Evolutionary conservation across 2,329 filamentous ascomycete genomes (phyloP).

Genomic region (Talaromyces albobiverticillius): DNA sequence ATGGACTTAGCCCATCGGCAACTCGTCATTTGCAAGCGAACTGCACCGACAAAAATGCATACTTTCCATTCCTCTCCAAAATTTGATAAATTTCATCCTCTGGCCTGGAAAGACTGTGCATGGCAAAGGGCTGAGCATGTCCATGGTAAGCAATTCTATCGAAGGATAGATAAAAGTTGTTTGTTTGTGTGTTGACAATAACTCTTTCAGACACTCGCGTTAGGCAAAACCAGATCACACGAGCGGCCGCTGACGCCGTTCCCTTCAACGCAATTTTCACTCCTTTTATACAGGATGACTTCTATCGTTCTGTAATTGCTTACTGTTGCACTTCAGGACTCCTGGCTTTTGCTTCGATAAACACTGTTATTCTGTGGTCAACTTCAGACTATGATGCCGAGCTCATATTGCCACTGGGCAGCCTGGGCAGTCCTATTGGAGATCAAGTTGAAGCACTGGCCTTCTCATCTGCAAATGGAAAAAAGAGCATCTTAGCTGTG

Average conservation of each 20-base stretch:
- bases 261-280: conserved; percentile 84
- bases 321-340: conserved; percentile 73
- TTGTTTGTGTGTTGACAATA: neutral
- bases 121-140: conserved; percentile 34
- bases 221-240: neutral
- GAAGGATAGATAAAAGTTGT: neutral
- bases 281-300: conserved; percentile 85
- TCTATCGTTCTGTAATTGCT: conserved; percentile 87
- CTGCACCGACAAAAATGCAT: conserved; percentile 20
- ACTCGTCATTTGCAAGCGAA: conserved; percentile 52
- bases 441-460: conserved; percentile 76
- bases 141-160: conserved; percentile 29
- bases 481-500: conserved; percentile 77
- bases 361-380: conserved; percentile 84
- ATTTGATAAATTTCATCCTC: conserved; percentile 30
- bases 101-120: conserved; percentile 38
- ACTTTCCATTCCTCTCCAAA: conserved; percentile 24
- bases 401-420: conserved; percentile 51
- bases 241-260: conserved; percentile 33
- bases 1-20: conserved; percentile 68
- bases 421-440: conserved; percentile 40
- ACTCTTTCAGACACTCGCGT: neutral
- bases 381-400: conserved; percentile 66
- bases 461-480: conserved; percentile 78
- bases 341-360: conserved; percentile 78